These are phyloP conservation scores for Xylariaceae sp. DNA, from an alignment of 2,329 filamentous ascomycete genomes.

Conservation along the genomic window DNA sequence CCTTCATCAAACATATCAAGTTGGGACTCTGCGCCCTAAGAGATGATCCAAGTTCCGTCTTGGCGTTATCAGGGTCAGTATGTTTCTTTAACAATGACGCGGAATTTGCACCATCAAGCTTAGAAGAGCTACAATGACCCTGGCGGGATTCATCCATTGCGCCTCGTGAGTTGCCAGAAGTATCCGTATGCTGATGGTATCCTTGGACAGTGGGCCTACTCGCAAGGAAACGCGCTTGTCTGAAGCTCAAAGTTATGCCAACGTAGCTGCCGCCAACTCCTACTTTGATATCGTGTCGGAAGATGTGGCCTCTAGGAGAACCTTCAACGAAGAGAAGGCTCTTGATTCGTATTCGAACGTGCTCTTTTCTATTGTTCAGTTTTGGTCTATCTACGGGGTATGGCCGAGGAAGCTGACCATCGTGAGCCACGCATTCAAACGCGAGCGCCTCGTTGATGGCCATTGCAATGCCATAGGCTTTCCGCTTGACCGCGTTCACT, in stretches of 20 bases:
- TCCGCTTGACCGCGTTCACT: conserved; percentile 39
- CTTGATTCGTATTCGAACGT: conserved; percentile 85
- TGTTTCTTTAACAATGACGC: no score
- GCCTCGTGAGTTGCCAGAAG: no score
- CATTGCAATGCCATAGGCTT: conserved; percentile 61
- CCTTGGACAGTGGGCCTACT: conserved; percentile 52
- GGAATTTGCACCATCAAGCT: no score
- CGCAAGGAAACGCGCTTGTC: conserved; percentile 49
- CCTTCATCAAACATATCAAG: conserved; percentile 71
- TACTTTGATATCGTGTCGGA: conserved; percentile 39
- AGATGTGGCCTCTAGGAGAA: conserved; percentile 24
- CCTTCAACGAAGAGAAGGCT: conserved; percentile 63
- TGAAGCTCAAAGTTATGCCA: conserved; percentile 60
- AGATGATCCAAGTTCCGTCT: conserved; percentile 41
- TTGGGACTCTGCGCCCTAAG: conserved; percentile 53
- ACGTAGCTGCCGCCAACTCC: conserved; percentile 41
- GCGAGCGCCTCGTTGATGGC: conserved; percentile 52
- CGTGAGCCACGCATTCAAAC: conserved; percentile 67
- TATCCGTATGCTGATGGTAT: conserved; percentile 3
- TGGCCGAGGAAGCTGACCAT: conserved; percentile 59
- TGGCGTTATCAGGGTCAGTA: conserved; percentile 68
- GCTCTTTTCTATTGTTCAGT: conserved; percentile 61
- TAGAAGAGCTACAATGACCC: no score
- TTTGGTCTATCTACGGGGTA: conserved; percentile 44
- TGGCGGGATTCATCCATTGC: no score